Conservation (phyloP, 1,284 basidiomycete species). For the Mycena sp. region DNA sequence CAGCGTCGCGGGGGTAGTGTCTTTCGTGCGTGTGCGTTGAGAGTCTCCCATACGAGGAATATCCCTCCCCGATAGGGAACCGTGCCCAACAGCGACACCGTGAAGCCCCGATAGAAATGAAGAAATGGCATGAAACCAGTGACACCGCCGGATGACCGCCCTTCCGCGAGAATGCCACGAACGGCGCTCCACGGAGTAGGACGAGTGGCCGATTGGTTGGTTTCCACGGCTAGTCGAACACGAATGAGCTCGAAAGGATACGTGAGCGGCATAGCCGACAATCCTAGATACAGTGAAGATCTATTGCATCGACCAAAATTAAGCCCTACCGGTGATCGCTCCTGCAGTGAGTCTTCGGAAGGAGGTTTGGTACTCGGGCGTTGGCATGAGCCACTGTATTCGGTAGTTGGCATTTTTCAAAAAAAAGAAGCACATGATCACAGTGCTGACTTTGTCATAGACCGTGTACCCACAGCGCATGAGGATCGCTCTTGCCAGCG, state of each 20-base stretch:
- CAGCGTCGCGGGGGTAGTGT: conserved; percentile 25
- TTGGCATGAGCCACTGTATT: conserved; percentile 90
- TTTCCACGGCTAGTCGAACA: conserved; percentile 94
- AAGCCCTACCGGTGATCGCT: conserved; percentile 78
- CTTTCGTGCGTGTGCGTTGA: conserved; percentile 58
- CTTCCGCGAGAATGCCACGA: conserved; percentile 29
- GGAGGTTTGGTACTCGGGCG: conserved; percentile 82
- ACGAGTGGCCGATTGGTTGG: conserved; percentile 46
- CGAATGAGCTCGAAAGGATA: conserved; percentile 97
- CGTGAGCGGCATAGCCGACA: conserved; percentile 89
- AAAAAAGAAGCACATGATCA: conserved; percentile 45
- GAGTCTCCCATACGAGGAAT: conserved; percentile 92
- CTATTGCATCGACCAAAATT: not conserved
- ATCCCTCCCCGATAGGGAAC: conserved; percentile 98
- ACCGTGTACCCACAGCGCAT: conserved; percentile 99
- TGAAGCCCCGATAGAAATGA: conserved; percentile 97
- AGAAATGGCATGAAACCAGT: conserved; percentile 63
- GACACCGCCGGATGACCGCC: conserved; percentile 26
- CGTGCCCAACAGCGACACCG: conserved; percentile 82
- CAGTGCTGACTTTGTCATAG: conserved; percentile 89
- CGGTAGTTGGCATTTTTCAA: conserved; percentile 5
- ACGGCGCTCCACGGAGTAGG: conserved; percentile 47
- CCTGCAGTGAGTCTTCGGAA: conserved; percentile 89
- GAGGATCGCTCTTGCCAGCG: conserved; percentile 90
- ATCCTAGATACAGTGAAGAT: conserved; percentile 60